Base-by-base conservation (phyloP, 345 rosid species). In the Euphorbia lathyris region DNA sequence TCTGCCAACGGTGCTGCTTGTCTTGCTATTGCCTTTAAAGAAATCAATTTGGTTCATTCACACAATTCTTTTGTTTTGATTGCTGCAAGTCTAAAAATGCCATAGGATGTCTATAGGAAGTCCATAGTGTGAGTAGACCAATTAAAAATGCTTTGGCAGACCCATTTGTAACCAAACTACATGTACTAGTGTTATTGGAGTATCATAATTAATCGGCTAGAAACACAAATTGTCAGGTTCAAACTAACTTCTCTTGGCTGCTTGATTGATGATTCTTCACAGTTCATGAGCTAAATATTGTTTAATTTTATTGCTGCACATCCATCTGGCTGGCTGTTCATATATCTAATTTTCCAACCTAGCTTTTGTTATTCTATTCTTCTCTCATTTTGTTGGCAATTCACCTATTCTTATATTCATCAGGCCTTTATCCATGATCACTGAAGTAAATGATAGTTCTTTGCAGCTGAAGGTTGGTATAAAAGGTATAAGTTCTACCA, bases 381-480 rank as follows among this genome's bases (percentile, higher is more conserved):
- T 43, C 48, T 43, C 14, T 56, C 60, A 43, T 65, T 72, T 36
- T 51, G 48, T 65, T 52, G 50, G 38, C 29, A 68, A 69, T 62
- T 43, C 42, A 25, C 25, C 63, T 13, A 60, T 66, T 52, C 51
- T 27, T 17, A 29, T 65, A n/a, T 45, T 47, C 8, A 32, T 43
- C 83, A 94, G 98, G 90, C 73, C 83, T 36, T 50, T 81, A 42
- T 79, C 74, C 50, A 65, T 58, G 69, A 17, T 75, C 67, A 71
- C 66, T 61, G 86, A 87, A 65, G 77, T 64, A 68, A 58, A 74
- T 69, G 78, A 75, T 64, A 76, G 66, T 73, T 67, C 76, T 60
- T 79, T 83, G 70, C 84, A 77, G 69, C 77, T 80, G 23, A 78
- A 76, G 86, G 96, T 91, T 72, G 77, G 84, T 77, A 19, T 72